Base-by-base conservation (phyloP, 148 eudicot genomes). In the Rhododendron simsii region DNA sequence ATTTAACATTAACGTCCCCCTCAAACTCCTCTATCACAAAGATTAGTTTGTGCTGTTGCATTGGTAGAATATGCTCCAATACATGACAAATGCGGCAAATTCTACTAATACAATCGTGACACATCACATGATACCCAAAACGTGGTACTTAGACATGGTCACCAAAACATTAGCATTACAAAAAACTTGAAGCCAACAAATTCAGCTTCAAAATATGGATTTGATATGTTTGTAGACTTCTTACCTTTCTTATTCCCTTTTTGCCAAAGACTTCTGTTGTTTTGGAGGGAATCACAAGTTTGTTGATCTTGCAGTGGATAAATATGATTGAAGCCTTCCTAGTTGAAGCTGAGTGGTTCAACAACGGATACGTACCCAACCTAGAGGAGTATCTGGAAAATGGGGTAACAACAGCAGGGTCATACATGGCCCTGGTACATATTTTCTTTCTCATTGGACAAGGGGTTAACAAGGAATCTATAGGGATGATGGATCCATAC, bases 321-420 rank as follows among this genome's bases (percentile, higher is more conserved):
- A 90, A 89, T 51, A 85, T 88, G 84, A 87, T 87, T 50, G 89
- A 92, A 63, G 89, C 89, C 0, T 92, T 65, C 69, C 86, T 90
- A 84, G 67, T 81, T 44, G 95, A 93, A 85, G 91, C 91, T 8
- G 84, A 85, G 76, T 93, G 93, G 93, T 84, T 86, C 28, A 78
- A 84, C 33, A 84, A 76, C 3, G 89, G 91, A 1, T 69, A 75
- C 26, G 78, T 84, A 15, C 93, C 94, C 0, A 89, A 80, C 45
- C 13, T 89, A 23, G 87, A 91, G 39, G 93, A 92, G 59, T 93
- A 92, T 55, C 85, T 92, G 10, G 92, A 89, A 84, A 92, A 88
- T 82, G 94, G 91, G 47, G 89, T 87, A 11, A 67, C 91, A 26
- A 91, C 86, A 26, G 88, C 94, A 20, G 93, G 93, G 13, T 74